Percentiles rank a stretch among this genome's conserved stretches.
phyloP scores from a whole-genome alignment of 228 moss, liverwort and hornwort genomes.

The Sphagnum fallax region DNA sequence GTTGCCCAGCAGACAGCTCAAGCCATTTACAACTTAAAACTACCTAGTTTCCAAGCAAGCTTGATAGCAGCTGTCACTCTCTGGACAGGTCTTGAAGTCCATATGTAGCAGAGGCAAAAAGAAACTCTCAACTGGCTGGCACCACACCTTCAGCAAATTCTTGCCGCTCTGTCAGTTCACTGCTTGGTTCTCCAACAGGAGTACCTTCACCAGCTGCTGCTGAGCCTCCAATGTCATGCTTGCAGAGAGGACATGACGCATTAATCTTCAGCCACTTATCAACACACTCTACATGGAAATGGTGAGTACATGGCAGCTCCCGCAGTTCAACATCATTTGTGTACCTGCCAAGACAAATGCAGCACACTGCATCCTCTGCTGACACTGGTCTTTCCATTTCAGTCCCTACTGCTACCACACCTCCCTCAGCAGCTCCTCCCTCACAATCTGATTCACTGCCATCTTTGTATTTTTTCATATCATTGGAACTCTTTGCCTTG shows the following conservation, averaged over 20 bases:
- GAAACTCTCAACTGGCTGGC: conserved; percentile 18
- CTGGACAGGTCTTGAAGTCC: not conserved
- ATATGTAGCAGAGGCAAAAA: not conserved
- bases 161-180: conserved; percentile 12
- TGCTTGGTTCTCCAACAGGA: conserved; percentile 11
- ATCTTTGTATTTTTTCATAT: conserved; percentile 29
- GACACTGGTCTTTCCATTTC: conserved; percentile 47
- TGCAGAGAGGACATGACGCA: conserved; percentile 57
- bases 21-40: conserved; percentile 2
- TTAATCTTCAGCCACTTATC: conserved; percentile 58
- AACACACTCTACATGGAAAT: conserved; percentile 58
- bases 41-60: conserved; percentile 1
- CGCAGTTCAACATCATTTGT: conserved; percentile 39
- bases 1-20: conserved; percentile 5
- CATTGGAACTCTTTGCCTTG: conserved; percentile 17
- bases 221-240: conserved; percentile 43
- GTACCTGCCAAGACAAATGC: conserved; percentile 58
- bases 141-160: conserved; percentile 12
- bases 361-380: conserved; percentile 54
- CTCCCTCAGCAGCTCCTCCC: conserved; percentile 39
- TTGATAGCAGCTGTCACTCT: conserved; percentile 2
- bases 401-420: conserved; percentile 41
- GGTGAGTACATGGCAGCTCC: conserved; percentile 52
- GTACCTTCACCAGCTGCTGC: conserved; percentile 7
- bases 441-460: conserved; percentile 46